Base-by-base conservation (phyloP, 768 basidiomycete species). In the Mycena chlorophos region DNA sequence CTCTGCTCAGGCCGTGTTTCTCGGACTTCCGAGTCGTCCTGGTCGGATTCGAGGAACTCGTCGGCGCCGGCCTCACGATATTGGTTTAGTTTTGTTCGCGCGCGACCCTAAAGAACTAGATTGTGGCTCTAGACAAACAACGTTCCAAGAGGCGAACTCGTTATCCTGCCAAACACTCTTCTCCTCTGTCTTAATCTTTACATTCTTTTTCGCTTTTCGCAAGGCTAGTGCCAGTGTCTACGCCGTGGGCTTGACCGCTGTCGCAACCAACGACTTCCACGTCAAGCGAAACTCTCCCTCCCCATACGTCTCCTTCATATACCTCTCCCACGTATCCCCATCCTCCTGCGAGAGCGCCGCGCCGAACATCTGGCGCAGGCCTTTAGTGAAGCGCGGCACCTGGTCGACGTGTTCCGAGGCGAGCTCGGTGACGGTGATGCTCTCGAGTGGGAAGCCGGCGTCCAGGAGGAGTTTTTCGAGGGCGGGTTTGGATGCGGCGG, bases 231-330 rank as follows among this genome's bases (percentile, higher is more conserved):
- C n/a, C n/a, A n/a, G n/a, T n/a, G n/a, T n/a, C n/a, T n/a, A n/a
- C n/a, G n/a, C n/a, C n/a, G n/a, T 34, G 17, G 45, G 46, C 34
- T 60, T 52, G 2, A 43, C 38, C 5, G 55, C 49, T 8, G 53
- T 54, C 3, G 51, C 30, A 14, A 54, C 52, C 17, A 47, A 23
- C 34, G 51, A 49, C 40, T 51, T 30, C 61, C 48, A 51, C 17
- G 37, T 53, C 55, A 46, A 40, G 26, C 17, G 20, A 20, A 54
- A 54, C 0, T 53, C 47, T 5, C 51, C 54, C n/a, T 60, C 54
- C 20, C 61, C 48, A 46, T 52, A 52, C 38, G 42, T 16, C 31
- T 37, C 29, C 43, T 23, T 34, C 48, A 53, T 56, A 19, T 50
- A 49, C 28, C 40, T 42, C 12, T 49, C 30, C 10, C 57, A 54